Evolutionary conservation across 176 grass and related monocot genomes (phyloP).

Genomic region (Carex parvula): DNA sequence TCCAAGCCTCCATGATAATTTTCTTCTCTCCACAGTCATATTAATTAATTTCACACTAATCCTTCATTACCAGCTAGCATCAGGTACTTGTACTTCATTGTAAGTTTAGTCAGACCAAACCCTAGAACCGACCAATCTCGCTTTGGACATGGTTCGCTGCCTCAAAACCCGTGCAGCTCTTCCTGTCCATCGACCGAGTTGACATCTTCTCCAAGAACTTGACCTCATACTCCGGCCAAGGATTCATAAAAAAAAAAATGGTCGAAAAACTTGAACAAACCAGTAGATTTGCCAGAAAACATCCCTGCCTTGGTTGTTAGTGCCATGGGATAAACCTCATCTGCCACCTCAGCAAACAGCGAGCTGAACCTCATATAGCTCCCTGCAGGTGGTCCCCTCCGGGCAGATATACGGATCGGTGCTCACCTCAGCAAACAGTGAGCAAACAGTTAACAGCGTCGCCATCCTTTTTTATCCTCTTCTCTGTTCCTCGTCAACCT

Average conservation of each 20-base stretch:
- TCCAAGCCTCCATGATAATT: too few relatives aligned
- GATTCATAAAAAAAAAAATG: constrained; percentile 74
- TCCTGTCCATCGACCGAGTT: not conserved
- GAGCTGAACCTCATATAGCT: constrained; percentile 78
- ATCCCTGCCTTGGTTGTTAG: constrained; percentile 44
- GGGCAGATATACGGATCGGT: constrained; percentile 66
- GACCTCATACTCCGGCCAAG: constrained; percentile 36
- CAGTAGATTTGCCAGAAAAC: constrained; percentile 70
- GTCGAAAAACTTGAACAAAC: constrained; percentile 52
- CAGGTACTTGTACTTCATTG: too few relatives aligned
- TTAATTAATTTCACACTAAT: too few relatives aligned
- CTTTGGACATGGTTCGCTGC: too few relatives aligned
- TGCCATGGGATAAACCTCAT: constrained; percentile 57
- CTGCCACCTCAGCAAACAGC: constrained; percentile 41
- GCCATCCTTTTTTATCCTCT: constrained; percentile 61
- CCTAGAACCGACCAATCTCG: too few relatives aligned
- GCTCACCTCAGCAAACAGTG: too few relatives aligned
- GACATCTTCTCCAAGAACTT: constrained; percentile 55
- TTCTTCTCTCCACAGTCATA: too few relatives aligned
- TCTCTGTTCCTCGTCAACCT: constrained; percentile 50
- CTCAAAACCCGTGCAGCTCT: too few relatives aligned
- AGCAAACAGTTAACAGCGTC: constrained; percentile 34
- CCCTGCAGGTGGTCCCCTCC: constrained; percentile 79
- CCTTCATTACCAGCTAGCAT: too few relatives aligned
- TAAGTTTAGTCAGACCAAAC: too few relatives aligned